Evolutionary conservation across 495 filamentous ascomycete species (phyloP).

Genomic region (Aspergillus panamensis): DNA sequence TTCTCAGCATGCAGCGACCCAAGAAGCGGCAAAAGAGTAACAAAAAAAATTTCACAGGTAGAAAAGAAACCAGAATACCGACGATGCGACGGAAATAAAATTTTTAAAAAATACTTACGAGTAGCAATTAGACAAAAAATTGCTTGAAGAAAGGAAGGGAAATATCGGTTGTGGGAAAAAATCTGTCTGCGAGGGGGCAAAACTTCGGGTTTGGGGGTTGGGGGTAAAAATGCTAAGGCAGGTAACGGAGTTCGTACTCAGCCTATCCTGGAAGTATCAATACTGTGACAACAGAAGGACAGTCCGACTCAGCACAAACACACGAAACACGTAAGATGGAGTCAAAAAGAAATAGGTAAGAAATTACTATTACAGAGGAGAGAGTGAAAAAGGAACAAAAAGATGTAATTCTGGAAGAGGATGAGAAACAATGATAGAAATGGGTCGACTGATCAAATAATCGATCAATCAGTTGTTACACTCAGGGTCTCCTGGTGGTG

Average conservation of each 20-base stretch:
- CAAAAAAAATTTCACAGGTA: background rate
- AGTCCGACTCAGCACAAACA: background rate
- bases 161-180: background rate
- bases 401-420: background rate
- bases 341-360: background rate
- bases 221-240: background rate
- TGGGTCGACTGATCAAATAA: slow-evolving; percentile 12
- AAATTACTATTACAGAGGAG: background rate
- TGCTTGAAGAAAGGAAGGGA: background rate
- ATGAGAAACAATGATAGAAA: background rate
- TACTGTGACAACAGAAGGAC: background rate
- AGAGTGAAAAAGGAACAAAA: slow-evolving; percentile 1
- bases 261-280: background rate
- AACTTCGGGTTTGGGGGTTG: background rate
- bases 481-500: slow-evolving; percentile 14
- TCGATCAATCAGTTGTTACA: slow-evolving; percentile 18
- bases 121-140: background rate
- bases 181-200: background rate
- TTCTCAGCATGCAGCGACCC: slow-evolving; percentile 38
- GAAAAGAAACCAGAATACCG: slow-evolving; percentile 5
- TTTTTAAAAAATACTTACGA: slow-evolving; percentile 1
- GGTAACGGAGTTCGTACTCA: background rate
- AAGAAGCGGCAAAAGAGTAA: slow-evolving; percentile 12
- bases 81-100: background rate
- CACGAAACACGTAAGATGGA: too few species aligned